Evolutionary conservation across 2,329 filamentous ascomycete species (phyloP).

Genomic region (Colletotrichum lini): DNA sequence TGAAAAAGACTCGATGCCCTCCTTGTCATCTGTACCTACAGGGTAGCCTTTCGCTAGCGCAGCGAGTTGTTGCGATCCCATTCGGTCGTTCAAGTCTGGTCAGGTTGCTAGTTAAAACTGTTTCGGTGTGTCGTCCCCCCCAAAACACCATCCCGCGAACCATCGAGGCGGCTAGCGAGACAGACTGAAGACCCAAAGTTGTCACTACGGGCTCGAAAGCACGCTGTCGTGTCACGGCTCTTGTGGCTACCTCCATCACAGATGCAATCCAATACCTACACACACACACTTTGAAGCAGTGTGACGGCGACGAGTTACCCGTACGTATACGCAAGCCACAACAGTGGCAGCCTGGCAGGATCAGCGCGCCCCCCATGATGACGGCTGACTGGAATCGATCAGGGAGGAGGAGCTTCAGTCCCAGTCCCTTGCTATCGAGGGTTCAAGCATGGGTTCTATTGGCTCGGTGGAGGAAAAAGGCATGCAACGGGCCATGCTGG

Average conservation of each 20-base stretch:
- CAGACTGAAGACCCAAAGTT: too few species aligned
- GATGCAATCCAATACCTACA: too few species aligned
- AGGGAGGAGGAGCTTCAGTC: not conserved
- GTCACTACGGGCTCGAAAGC: too few species aligned
- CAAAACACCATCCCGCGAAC: too few species aligned
- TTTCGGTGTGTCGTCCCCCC: not conserved
- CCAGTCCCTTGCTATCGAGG: not conserved
- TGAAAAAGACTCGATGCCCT: not conserved
- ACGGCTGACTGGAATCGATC: not conserved
- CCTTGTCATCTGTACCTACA: not conserved
- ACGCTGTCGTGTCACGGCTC: too few species aligned
- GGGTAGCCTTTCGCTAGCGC: not conserved
- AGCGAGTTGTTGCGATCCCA: not conserved
- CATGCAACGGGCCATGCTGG: constrained; percentile 1
- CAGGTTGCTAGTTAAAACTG: not conserved
- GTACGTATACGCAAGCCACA: too few species aligned
- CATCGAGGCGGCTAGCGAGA: too few species aligned
- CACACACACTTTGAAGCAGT: too few species aligned
- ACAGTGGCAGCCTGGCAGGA: too few species aligned
- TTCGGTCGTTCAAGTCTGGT: not conserved
- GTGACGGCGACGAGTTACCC: too few species aligned
- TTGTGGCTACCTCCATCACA: too few species aligned
- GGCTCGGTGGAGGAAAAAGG: not conserved
- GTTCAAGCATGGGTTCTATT: not conserved
- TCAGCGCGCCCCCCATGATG: not conserved